Base-by-base conservation (phyloP, 1,284 basidiomycete species). In the Pascua sp. region DNA sequence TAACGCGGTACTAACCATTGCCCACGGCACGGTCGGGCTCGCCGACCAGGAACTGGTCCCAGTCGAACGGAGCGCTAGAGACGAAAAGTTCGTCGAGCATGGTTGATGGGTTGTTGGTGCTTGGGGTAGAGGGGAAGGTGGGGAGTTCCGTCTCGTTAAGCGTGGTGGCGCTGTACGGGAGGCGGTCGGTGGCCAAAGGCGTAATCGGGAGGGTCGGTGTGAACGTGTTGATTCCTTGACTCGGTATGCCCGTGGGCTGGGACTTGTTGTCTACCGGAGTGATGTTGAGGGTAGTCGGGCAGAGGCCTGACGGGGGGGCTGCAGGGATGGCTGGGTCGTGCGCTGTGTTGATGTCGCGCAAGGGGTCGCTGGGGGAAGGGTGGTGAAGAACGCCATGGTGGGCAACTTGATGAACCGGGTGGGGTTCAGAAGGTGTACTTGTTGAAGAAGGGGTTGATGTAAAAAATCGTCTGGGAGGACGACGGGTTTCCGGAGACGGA, bases 11-110 rank as follows among this genome's bases (percentile, higher is more conserved):
- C 24, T 32, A 7, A 32, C 24, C 24, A 40, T 53, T 42, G 43
- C 53, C 51, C n/a, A 36, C 13, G 32, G 46, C 46, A 17, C 55
- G 59, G 54, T 65, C 67, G 49, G 62, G 50, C 52, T 68, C 67
- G 24, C 46, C 51, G 36, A 67, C 60, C 39, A 69, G 56, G 61
- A 66, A 69, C 59, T 67, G 60, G 51, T 66, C 64, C 67, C 65
- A 69, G 56, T 69, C 67, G 17, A 67, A 55, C 49, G 60, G 36
- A 38, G 45, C 43, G 53, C 39, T 18, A 32, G 55, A 54, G 42
- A 53, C 47, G 41, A 59, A 56, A 42, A 56, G 46, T 42, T 62
- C 55, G 39, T 57, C 52, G 41, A 57, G 56, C 56, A 56, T 59
- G 44, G 39, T 53, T 37, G 56, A 41, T 55, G 43, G 54, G 56